phyloP scores from a whole-genome alignment of 805 yeast species.

The Candida chauliodis region DNA sequence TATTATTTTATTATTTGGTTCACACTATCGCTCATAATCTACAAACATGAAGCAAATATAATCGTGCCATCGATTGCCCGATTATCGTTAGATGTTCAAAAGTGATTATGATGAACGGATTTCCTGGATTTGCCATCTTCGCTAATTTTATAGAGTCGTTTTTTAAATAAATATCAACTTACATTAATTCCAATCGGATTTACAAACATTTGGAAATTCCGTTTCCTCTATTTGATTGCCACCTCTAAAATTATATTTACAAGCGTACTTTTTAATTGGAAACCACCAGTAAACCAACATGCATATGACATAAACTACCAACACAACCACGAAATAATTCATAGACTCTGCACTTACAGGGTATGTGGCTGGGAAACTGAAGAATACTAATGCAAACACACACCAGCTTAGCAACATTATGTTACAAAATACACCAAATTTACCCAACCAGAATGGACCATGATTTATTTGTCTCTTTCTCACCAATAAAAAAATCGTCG shows the following conservation, averaged over 20 bases:
- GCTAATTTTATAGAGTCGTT: too few species aligned
- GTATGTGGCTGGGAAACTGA: conserved; percentile 44
- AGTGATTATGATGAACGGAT: too few species aligned
- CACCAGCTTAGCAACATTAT: conserved; percentile 32
- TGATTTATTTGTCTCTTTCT: conserved; percentile 37
- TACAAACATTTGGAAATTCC: conserved; percentile 44
- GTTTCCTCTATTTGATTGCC: conserved; percentile 38
- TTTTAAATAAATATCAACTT: too few species aligned
- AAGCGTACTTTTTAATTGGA: conserved; percentile 35
- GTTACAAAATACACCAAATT: conserved; percentile 31
- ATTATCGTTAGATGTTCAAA: too few species aligned
- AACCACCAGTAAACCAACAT: conserved; percentile 40
- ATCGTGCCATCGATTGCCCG: too few species aligned
- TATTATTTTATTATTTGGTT: too few species aligned
- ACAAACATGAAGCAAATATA: too few species aligned
- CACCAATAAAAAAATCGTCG: conserved; percentile 30
- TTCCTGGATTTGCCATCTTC: too few species aligned
- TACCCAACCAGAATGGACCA: conserved; percentile 43
- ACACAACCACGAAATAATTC: conserved; percentile 65
- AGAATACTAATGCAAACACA: conserved; percentile 34
- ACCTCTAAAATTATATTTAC: conserved; percentile 40
- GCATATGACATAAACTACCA: conserved; percentile 33
- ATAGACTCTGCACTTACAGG: conserved; percentile 60
- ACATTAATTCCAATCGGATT: conserved; percentile 17
- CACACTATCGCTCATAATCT: too few species aligned